A percentile compares a stretch with the other conserved stretches of the same genome.
These are phyloP conservation scores for Triticum dicoccoides DNA, from an alignment of 176 grass and related monocot genomes.

Conservation along the genomic window DNA sequence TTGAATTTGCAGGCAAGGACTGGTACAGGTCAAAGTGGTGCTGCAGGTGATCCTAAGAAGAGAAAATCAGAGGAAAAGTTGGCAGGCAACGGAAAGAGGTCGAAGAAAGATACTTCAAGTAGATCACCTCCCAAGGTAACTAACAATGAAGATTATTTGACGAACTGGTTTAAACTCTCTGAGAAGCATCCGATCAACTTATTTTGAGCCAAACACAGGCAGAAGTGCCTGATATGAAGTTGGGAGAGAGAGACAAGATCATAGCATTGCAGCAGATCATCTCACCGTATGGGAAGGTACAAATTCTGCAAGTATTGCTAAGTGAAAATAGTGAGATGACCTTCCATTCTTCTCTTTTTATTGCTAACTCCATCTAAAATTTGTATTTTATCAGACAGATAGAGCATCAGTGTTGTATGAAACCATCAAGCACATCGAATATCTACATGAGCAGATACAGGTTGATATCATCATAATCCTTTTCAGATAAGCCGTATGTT, in stretches of 20 bases:
- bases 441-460: constrained; percentile 81
- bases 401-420: constrained; percentile 76
- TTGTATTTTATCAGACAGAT: constrained; percentile 53
- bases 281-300: constrained; percentile 87
- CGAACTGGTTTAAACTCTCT: not conserved
- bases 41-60: constrained; percentile 21
- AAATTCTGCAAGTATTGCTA: not conserved
- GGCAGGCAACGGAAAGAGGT: constrained; percentile 36
- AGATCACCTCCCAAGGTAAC: constrained; percentile 34
- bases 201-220: constrained; percentile 25
- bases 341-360: not conserved
- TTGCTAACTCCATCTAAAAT: not conserved
- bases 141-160: not conserved
- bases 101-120: constrained; percentile 35
- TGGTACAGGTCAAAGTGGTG: constrained; percentile 23
- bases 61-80: constrained; percentile 40
- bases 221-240: constrained; percentile 57
- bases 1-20: constrained; percentile 39
- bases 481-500: not conserved
- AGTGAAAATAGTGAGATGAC: not conserved
- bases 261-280: constrained; percentile 74
- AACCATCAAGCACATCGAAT: constrained; percentile 68
- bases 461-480: constrained; percentile 20
- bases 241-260: constrained; percentile 76
- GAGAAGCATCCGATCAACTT: not conserved